Base-by-base conservation (phyloP, 192 early-diverging fungal species). In the Paraglomus brasilianum region DNA sequence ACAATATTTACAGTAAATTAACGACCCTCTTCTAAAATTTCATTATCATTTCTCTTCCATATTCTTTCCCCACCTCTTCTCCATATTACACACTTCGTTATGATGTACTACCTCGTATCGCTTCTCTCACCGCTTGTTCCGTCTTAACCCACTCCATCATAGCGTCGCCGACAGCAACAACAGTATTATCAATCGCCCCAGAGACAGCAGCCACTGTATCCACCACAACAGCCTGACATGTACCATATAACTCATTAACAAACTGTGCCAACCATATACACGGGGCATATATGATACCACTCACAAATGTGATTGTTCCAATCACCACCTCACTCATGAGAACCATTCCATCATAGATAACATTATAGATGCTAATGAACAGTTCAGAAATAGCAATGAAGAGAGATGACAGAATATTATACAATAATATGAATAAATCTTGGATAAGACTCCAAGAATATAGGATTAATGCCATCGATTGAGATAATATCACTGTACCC, bases 101-200 rank as follows among this genome's bases (percentile, higher is more conserved):
- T 3, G 30, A 30, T 30, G 3, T 30, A 2, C 3, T 30, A 30
- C 30, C 30, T n/a, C n/a, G 30, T 30, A 56, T 56, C 1, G 53
- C 11, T 30, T 41, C 64, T 47, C 48, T 69, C 36, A 57, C 41
- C 56, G 5, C 66, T 22, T 56, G 15, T 43, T 69, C 66, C 38
- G n/a, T 69, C 41, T 69, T 69, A 13, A 50, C 48, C 66, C 66
- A 69, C 17, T 69, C 41, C 42, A 69, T 24, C 66, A 69, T 69
- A 19, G 13, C 7, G 52, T 69, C 40, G 11, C 66, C 66, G 45
- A 55, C 30, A 40, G 9, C 30, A 53, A 30, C 15, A 44, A 69
- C 66, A n/a, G 22, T 39, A 11, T 21, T 21, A 52, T 69, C 66
- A 11, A 24, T 49, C 14, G 40, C 11, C 10, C 15, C 47, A 9